Evolutionary conservation across 305 asterid genomes (phyloP), one percentile per base, ranked within the genome.

Genomic region (Fraxinus xanthoxyloides): DNA sequence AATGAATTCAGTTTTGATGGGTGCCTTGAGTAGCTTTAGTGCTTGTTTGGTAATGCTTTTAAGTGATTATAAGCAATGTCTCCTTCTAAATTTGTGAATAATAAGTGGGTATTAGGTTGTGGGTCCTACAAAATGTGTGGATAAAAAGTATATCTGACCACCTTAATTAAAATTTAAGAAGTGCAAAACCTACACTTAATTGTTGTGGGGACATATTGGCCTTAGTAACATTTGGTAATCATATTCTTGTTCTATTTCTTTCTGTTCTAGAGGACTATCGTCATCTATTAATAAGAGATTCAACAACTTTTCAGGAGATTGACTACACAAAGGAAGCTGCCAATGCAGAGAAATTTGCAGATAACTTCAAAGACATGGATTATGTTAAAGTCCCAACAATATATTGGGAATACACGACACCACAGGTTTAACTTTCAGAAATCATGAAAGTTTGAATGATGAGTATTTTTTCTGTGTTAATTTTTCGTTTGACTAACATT

Each of bases 311-410:
- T 85, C 93, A 94, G 98, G 98, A 94, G 84, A 94, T 94, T 72
- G 98, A 94, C 87, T 94, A 94, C 83, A 93, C 93, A 10, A 90
- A 88, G 86, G 98, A 94, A 88, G 98, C 97, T 84, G 90, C 94
- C 36, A 94, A 94, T 48, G 97, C 97, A 3, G 97, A 93, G 85
- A 69, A 83, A 83, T 94, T 94, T 84, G 98, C 97, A 76, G 81
- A 77, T 63, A 94, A 94, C 87, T 94, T 94, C 84, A 92, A 93
- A 82, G 85, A 90, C 51, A 78, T 93, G 92, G 97, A 94, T 81
- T 94, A 93, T 73, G 95, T 94, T 78, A 94, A 93, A 89, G 97
- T 94, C 84, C 98, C 98, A 5, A 32, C 90, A 17, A 93, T 94
- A 86, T 87, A 87, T 85, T 94, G 97, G 97, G 97, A 94, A 78